Conservation (phyloP, 495 filamentous ascomycete genomes). For the Podospora pseudoanserina region DNA sequence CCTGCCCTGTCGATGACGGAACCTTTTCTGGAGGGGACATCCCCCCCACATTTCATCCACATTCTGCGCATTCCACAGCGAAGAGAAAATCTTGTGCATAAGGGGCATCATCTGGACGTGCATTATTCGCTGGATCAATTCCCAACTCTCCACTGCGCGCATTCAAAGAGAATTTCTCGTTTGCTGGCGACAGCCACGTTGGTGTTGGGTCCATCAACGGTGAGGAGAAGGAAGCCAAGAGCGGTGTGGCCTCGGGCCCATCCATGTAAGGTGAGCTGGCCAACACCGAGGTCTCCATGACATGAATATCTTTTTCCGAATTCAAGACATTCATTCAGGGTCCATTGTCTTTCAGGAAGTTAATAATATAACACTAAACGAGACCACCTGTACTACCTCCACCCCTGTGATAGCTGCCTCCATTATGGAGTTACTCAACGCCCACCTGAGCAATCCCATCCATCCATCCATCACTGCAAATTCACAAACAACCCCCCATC, state of each 20-base stretch:
- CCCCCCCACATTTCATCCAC: too few species aligned
- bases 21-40: not conserved
- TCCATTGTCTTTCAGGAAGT: too few species aligned
- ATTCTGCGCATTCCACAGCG: not conserved
- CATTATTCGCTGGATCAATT: not conserved
- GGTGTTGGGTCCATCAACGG: not conserved
- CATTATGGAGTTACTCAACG: not conserved
- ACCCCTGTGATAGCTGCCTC: not conserved
- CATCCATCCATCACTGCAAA: conserved; percentile 41
- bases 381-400: not conserved
- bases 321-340: too few species aligned
- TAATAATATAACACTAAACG: not conserved
- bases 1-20: not conserved
- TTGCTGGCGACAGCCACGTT: not conserved
- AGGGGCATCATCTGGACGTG: not conserved
- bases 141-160: not conserved
- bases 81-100: not conserved
- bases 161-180: not conserved
- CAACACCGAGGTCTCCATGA: not conserved
- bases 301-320: not conserved
- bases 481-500: conserved; percentile 73
- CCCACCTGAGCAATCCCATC: too few species aligned
- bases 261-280: not conserved
- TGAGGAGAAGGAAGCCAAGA: not conserved
- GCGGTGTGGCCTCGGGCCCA: not conserved